Evolutionary conservation across 345 rosid genomes (phyloP).

Genomic region (Cardamine occulta): DNA sequence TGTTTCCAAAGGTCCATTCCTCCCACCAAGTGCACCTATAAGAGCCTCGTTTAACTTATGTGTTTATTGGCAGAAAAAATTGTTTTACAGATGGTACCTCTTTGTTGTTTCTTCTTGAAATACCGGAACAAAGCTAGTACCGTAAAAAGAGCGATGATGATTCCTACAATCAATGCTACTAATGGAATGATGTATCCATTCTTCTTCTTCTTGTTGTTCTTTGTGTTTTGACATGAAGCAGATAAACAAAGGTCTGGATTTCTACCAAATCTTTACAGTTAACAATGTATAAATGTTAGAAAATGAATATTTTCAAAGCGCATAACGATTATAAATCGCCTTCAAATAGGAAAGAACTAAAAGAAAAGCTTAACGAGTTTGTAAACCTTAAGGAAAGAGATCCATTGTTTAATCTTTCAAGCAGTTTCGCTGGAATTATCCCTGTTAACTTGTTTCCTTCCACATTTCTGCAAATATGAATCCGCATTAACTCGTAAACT

Average conservation of each 20-base stretch:
- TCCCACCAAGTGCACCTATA: background rate
- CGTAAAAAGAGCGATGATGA: constrained; percentile 3
- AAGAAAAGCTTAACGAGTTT: background rate
- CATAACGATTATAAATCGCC: background rate
- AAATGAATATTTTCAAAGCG: background rate
- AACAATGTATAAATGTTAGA: background rate
- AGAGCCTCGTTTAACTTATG: background rate
- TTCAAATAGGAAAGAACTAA: too few relatives aligned
- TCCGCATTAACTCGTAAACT: background rate
- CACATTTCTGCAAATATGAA: background rate
- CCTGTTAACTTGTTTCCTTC: background rate
- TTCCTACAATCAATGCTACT: background rate
- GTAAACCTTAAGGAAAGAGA: background rate
- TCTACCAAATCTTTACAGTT: background rate
- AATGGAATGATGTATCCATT: constrained; percentile 12
- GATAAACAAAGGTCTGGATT: constrained; percentile 24
- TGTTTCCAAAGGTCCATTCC: constrained; percentile 6
- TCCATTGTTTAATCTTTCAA: background rate
- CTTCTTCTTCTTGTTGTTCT: constrained; percentile 27
- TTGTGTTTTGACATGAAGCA: constrained; percentile 8
- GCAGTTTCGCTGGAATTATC: background rate
- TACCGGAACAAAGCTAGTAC: background rate
- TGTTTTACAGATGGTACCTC: background rate
- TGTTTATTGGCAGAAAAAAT: background rate
- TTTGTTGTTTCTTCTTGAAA: background rate